phyloP scores from a whole-genome alignment of 129 eudicot genomes.

The Kitagawia praeruptora region DNA sequence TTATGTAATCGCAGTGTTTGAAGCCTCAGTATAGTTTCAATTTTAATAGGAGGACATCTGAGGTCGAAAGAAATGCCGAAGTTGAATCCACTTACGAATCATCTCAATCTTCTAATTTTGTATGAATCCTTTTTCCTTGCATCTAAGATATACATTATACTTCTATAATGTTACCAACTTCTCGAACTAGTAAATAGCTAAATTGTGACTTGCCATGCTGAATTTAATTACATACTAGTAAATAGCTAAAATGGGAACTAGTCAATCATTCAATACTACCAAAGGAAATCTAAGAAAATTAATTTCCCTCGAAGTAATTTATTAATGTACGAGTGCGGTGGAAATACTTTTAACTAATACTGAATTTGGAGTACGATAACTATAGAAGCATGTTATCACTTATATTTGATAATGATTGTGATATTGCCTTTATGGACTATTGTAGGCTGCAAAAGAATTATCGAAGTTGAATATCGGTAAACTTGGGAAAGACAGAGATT shows the following conservation, averaged over 20 bases:
- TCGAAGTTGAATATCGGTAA: slow-evolving; percentile 34
- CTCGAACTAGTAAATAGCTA: neutral
- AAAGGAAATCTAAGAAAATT: neutral
- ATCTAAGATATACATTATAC: neutral
- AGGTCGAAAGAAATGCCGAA: slow-evolving; percentile 25
- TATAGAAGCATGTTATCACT: neutral
- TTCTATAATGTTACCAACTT: neutral
- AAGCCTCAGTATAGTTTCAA: slow-evolving; percentile 32
- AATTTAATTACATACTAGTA: too few species aligned
- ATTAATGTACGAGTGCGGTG: neutral
- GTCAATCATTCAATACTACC: neutral
- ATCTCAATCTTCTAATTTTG: slow-evolving; percentile 46
- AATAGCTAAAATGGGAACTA: too few species aligned
- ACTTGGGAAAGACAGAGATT: slow-evolving; percentile 23
- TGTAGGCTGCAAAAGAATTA: slow-evolving; percentile 61
- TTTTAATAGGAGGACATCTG: slow-evolving; percentile 32
- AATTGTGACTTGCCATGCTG: neutral
- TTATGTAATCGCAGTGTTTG: slow-evolving; percentile 28
- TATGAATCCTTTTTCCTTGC: slow-evolving; percentile 24
- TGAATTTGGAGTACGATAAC: neutral
- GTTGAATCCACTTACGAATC: slow-evolving; percentile 28
- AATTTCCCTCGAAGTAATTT: neutral
- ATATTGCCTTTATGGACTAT: slow-evolving; percentile 2
- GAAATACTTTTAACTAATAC: neutral
- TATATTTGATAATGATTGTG: neutral